Evolutionary conservation across 2,329 filamentous ascomycete species (phyloP), one percentile per base, ranked within the genome.

Genomic region (Cryphonectria carpinicola): DNA sequence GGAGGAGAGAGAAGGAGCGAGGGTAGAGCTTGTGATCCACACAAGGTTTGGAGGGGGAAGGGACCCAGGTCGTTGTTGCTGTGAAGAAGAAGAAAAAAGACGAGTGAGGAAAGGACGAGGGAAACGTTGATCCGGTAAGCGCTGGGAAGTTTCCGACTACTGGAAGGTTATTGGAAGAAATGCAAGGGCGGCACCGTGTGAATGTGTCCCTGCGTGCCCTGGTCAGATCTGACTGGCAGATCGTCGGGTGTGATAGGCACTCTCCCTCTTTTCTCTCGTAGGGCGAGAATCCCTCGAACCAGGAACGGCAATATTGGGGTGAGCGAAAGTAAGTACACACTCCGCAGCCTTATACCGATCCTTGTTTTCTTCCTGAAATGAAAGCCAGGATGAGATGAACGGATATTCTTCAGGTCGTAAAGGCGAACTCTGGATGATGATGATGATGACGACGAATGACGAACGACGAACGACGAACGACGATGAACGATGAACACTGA

Each of bases 101-200:
- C 58, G 35, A 61, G 17, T 8, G 35, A 60, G 25, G 52, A 28
- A 4, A 14, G 13, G 25, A 22, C 25, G 5, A 58, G 54, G 17
- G 54, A 17, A 35, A 65, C 14, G 14, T 25, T 56, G 64, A 25
- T 43, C 64, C 64, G 64, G 32, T 66, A 66, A 41, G 64, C 64
- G 64, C 64, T 49, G 41, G 64, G 28, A 66, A 52, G 25, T 28
- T 49, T 54, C 43, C 64, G 64, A n/a, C 43, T 13, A n/a, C 32
- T 66, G 64, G 32, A 66, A 56, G 64, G 46, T 28, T 37, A 46
- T 41, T 41, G 64, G 43, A 46, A 64, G 37, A 19, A 28, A 39
- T 41, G 4, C 19, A 14, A 39, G 14, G 37, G 39, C 41, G 58
- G 8, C 58, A 39, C 37, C 37, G 8, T 11, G 61, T 39, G 37